A percentile compares a stretch with the other conserved stretches of the same genome.
Evolutionary conservation across 805 yeast species (phyloP).

Genomic region (Candida ponderosae): DNA sequence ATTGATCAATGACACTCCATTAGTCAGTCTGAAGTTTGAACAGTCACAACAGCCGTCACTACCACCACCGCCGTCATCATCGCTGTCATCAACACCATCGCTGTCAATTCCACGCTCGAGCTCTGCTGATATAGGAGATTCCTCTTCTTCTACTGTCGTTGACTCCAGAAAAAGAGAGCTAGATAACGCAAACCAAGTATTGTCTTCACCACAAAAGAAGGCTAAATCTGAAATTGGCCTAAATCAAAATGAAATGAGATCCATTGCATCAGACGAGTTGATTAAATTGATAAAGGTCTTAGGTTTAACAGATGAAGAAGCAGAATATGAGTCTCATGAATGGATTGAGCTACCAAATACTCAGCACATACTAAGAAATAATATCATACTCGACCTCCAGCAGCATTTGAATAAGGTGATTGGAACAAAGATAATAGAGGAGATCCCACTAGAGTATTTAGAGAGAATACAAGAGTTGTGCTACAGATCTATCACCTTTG

Average conservation of each 20-base stretch:
- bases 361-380: constrained; percentile 11
- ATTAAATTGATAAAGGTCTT: constrained; percentile 6
- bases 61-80: neutral
- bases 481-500: constrained; percentile 18
- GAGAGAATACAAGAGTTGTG: constrained; percentile 26
- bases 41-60: neutral
- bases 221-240: constrained; percentile 10
- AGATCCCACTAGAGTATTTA: constrained; percentile 19
- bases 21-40: constrained; percentile 2
- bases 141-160: neutral
- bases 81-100: neutral
- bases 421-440: constrained; percentile 5
- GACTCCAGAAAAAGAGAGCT: neutral
- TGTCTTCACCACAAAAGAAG: constrained; percentile 5
- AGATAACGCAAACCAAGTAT: neutral
- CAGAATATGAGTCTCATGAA: constrained; percentile 16
- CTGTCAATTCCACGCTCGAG: neutral
- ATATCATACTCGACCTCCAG: constrained; percentile 15
- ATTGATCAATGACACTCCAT: neutral
- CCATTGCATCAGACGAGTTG: constrained; percentile 4
- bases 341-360: constrained; percentile 18
- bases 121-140: constrained; percentile 1
- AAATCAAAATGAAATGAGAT: constrained; percentile 12
- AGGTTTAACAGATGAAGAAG: constrained; percentile 19
- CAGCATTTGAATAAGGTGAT: constrained; percentile 12